A percentile compares a stretch with the other conserved stretches of the same genome.
Conservation (phyloP, 768 basidiomycete genomes). For the Xanthoconium stramineum region DNA sequence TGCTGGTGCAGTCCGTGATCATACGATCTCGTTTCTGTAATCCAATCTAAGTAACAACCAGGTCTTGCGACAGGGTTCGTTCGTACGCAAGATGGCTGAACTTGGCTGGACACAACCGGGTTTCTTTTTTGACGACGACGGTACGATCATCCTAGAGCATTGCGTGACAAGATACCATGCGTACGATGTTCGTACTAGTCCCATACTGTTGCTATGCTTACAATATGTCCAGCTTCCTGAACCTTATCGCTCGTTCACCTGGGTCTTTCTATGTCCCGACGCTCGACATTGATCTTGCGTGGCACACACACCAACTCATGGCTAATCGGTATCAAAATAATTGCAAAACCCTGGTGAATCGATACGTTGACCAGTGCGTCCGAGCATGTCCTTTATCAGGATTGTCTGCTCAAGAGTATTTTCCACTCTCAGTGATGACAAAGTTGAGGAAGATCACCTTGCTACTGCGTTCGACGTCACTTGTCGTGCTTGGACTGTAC, state of each 20-base stretch:
- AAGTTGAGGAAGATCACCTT: slow-evolving; percentile 45
- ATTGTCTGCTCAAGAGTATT: neutral
- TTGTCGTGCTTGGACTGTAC: slow-evolving; percentile 46
- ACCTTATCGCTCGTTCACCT: neutral
- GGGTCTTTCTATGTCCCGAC: neutral
- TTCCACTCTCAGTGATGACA: slow-evolving; percentile 34
- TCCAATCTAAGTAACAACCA: neutral
- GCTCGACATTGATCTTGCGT: neutral
- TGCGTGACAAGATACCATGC: neutral
- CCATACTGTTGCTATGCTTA: neutral
- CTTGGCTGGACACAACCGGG: neutral
- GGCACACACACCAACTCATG: slow-evolving; percentile 65
- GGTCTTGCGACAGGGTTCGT: neutral
- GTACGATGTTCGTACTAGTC: neutral
- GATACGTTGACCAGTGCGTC: slow-evolving; percentile 55
- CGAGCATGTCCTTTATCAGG: neutral
- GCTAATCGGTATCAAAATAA: slow-evolving; percentile 40
- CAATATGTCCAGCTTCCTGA: neutral
- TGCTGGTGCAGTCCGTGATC: neutral
- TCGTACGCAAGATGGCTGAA: neutral
- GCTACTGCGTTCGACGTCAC: slow-evolving; percentile 48
- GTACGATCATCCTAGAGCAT: neutral
- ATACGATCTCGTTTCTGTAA: neutral
- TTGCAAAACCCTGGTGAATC: slow-evolving; percentile 37
- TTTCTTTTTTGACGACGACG: neutral